Evolutionary conservation across 352 stramenopile genomes (phyloP).

Genomic region (Globisporangium rhizosaccharum): DNA sequence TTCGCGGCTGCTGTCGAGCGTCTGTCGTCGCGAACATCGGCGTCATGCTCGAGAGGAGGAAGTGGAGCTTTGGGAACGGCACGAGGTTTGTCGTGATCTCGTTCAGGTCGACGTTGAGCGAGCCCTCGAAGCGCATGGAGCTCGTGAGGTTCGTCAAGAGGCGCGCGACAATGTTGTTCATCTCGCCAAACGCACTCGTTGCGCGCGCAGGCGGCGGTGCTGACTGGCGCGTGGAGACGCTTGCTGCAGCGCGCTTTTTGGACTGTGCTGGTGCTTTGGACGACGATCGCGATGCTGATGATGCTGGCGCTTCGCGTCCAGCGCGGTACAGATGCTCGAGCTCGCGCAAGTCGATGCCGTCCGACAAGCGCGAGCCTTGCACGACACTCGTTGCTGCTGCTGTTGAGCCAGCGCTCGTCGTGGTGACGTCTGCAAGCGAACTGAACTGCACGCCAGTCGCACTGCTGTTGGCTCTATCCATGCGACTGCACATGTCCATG

Average conservation of each 20-base stretch:
- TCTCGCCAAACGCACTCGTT: constrained; percentile 93
- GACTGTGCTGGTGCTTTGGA: neutral
- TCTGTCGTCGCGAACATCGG: constrained; percentile 44
- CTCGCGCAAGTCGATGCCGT: constrained; percentile 38
- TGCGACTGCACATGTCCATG: constrained; percentile 54
- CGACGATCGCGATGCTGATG: neutral
- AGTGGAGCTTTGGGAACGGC: constrained; percentile 98
- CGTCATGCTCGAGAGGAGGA: constrained; percentile 90
- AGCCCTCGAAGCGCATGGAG: constrained; percentile 97
- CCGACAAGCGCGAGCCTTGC: constrained; percentile 33
- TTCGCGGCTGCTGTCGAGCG: constrained; percentile 43
- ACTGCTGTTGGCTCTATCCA: constrained; percentile 13
- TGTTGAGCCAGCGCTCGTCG: neutral
- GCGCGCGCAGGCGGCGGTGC: constrained; percentile 11
- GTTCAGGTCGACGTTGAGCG: constrained; percentile 98
- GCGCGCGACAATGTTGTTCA: constrained; percentile 97
- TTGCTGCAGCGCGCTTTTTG: constrained; percentile 13
- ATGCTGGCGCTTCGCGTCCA: constrained; percentile 15
- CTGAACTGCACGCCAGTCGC: constrained; percentile 8
- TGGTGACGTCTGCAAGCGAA: constrained; percentile 8
- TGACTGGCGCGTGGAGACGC: neutral
- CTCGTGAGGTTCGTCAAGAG: constrained; percentile 98
- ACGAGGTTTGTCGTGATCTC: constrained; percentile 99
- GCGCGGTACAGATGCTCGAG: constrained; percentile 48
- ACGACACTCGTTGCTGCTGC: constrained; percentile 16